Percentiles rank a stretch among this genome's conserved stretches.
These are phyloP conservation scores for Lineolata rhizophorae DNA, from an alignment of 495 filamentous ascomycete genomes.

Conservation along the genomic window DNA sequence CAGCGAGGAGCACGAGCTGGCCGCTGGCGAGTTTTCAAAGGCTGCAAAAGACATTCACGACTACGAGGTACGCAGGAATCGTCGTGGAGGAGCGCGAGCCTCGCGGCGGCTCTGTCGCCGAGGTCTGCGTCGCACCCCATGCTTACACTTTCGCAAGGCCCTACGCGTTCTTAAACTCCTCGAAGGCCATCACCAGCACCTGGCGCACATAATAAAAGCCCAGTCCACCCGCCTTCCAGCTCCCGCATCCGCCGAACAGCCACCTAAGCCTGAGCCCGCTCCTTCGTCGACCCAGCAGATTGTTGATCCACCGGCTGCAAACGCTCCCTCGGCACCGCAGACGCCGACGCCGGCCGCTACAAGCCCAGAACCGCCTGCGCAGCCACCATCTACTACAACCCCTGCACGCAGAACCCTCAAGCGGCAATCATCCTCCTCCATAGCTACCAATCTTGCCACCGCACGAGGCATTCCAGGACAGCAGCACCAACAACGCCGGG, in stretches of 20 bases:
- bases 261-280: too few species aligned
- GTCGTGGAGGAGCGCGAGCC: too few species aligned
- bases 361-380: constrained; percentile 17
- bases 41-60: constrained; percentile 55
- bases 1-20: constrained; percentile 68
- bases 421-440: constrained; percentile 58
- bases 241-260: too few species aligned
- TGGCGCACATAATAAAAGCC: constrained; percentile 50
- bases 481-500: constrained; percentile 27
- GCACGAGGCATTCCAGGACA: constrained; percentile 67
- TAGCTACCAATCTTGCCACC: constrained; percentile 77
- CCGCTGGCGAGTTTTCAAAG: constrained; percentile 73
- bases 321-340: background rate
- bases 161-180: constrained; percentile 63
- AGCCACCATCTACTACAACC: constrained; percentile 24
- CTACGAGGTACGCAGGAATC: constrained; percentile 41
- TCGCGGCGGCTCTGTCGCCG: background rate
- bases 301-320: background rate
- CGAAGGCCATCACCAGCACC: constrained; percentile 62
- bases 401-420: constrained; percentile 28
- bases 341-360: constrained; percentile 1
- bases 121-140: constrained; percentile 2
- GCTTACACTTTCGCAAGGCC: constrained; percentile 25
- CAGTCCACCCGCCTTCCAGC: background rate
- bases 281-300: constrained; percentile 2